Evolutionary conservation across 192 early-diverging fungal genomes (phyloP).

Genomic region (Podila minutissima): DNA sequence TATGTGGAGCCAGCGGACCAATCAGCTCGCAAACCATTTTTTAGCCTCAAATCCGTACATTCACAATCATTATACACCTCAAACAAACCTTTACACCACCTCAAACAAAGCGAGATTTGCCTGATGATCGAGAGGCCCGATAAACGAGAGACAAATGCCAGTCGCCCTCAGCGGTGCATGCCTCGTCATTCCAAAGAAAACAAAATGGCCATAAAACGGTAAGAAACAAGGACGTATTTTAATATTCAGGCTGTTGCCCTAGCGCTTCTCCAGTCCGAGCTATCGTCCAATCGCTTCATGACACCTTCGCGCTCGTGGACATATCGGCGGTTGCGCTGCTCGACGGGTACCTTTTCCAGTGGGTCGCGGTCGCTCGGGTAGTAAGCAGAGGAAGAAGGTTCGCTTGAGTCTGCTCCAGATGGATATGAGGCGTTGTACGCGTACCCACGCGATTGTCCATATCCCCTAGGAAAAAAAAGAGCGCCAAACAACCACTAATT

Average conservation of each 20-base stretch:
- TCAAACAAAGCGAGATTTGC: too few relatives aligned
- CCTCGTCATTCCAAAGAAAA: too few relatives aligned
- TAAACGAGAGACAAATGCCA: too few relatives aligned
- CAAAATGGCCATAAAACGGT: neutral
- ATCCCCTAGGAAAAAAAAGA: too few relatives aligned
- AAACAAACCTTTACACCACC: too few relatives aligned
- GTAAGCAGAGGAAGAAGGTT: neutral
- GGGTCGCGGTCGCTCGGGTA: neutral
- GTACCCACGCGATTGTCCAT: neutral
- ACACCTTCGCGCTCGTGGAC: constrained; percentile 44
- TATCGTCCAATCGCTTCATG: constrained; percentile 56
- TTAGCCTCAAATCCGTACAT: too few relatives aligned
- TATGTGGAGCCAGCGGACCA: too few relatives aligned
- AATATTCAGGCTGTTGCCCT: constrained; percentile 26
- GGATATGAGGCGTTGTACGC: neutral
- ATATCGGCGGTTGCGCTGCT: constrained; percentile 19
- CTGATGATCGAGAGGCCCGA: too few relatives aligned
- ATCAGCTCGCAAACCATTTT: too few relatives aligned
- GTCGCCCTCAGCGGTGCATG: too few relatives aligned
- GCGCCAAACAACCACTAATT: too few relatives aligned
- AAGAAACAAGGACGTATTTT: neutral
- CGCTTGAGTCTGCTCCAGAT: neutral
- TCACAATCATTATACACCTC: too few relatives aligned
- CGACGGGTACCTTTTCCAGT: constrained; percentile 16
- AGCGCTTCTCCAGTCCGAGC: constrained; percentile 48